Evolutionary conservation across 306 rosid species (phyloP).

Genomic region (Inga laurina): DNA sequence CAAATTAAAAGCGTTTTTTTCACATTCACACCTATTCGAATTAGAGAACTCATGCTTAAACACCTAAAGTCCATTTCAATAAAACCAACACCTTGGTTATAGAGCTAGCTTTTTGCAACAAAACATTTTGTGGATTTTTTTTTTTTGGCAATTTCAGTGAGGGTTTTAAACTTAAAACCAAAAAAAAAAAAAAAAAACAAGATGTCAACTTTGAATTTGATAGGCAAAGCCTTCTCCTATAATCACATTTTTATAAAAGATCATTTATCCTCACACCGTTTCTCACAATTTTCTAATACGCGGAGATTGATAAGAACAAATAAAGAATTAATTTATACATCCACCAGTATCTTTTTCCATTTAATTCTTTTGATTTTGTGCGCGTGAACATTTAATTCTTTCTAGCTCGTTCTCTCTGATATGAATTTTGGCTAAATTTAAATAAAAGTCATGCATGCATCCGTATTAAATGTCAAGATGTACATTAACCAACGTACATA

Average conservation of each 20-base stretch:
- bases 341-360: neutral
- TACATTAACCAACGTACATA: neutral
- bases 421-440: neutral
- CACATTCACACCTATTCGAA: too few species aligned
- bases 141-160: too few species aligned
- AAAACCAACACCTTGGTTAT: too few species aligned
- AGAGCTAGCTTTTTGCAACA: too few species aligned
- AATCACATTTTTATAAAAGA: neutral
- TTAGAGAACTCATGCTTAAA: too few species aligned
- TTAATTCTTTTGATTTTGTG: neutral
- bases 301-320: too few species aligned
- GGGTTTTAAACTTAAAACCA: too few species aligned
- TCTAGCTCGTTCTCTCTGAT: neutral
- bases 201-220: too few species aligned
- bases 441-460: neutral
- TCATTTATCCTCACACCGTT: neutral
- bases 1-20: too few species aligned
- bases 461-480: neutral
- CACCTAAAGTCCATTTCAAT: too few species aligned
- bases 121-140: too few species aligned
- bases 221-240: neutral
- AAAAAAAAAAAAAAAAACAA: too few species aligned
- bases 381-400: neutral
- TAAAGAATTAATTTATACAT: neutral
- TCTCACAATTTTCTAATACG: neutral